These are phyloP conservation scores for Penicillium digitatum DNA, from an alignment of 2,329 filamentous ascomycete genomes.

Conservation along the genomic window DNA sequence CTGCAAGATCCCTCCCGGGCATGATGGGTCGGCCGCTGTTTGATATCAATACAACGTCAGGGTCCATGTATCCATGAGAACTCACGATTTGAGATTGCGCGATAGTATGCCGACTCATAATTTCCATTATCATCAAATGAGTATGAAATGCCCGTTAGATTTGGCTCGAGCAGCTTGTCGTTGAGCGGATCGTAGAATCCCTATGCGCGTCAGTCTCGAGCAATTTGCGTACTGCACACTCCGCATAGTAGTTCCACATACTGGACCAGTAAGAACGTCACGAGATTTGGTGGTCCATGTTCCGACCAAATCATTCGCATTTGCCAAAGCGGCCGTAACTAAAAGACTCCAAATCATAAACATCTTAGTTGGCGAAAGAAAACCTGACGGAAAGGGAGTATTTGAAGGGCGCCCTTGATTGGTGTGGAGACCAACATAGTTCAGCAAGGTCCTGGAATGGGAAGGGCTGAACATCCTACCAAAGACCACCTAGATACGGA, in stretches of 20 bases:
- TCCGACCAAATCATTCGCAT: constrained; percentile 55
- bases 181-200: constrained; percentile 65
- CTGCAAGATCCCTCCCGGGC: constrained; percentile 64
- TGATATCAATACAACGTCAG: not conserved
- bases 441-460: not conserved
- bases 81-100: constrained; percentile 65
- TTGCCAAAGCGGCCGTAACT: constrained; percentile 37
- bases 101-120: constrained; percentile 67
- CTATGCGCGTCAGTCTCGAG: constrained; percentile 39
- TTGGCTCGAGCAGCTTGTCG: constrained; percentile 64
- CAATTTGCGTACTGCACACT: not conserved
- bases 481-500: too few relatives aligned
- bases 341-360: constrained; percentile 38
- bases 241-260: constrained; percentile 38
- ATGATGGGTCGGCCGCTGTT: constrained; percentile 56
- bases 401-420: constrained; percentile 20
- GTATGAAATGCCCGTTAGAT: constrained; percentile 66
- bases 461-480: not conserved
- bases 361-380: constrained; percentile 21
- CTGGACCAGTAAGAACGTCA: constrained; percentile 65
- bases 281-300: constrained; percentile 70
- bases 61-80: constrained; percentile 16
- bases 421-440: constrained; percentile 14
- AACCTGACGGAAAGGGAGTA: constrained; percentile 9
- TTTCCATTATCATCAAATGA: constrained; percentile 66